Evolutionary conservation across 2,329 filamentous ascomycete species (phyloP), one percentile per base, ranked within the genome.

Genomic region (Penicillium sp.): DNA sequence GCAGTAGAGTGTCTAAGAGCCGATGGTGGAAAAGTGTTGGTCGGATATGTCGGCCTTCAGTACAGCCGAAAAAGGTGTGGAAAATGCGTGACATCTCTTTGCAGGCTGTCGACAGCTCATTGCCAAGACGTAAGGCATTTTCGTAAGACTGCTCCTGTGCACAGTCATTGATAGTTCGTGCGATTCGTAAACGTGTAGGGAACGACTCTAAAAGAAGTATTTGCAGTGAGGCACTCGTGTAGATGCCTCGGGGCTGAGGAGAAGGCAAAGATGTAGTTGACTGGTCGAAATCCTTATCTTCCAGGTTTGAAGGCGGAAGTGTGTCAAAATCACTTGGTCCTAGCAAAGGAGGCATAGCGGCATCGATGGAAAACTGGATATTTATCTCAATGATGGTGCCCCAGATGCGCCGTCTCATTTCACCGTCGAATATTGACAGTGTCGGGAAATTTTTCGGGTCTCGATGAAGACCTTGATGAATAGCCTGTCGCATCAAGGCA

Each of bases 401-500:
- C 68, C 68, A 71, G 1, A 64, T 50, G 7, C 68, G 60, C 2
- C 62, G 55, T 26, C 66, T 56, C 39, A 70, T 49, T 39, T 71
- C 67, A 9, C 60, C 55, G 48, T 68, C 53, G 18, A 62, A 66
- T 0, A 55, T 26, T 0, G 58, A 61, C 2, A 55, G 24, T 2
- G 34, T 23, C 7, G 58, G 50, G 20, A 60, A 60, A 27, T 62
- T 54, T 2, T 46, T 47, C 0, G 69, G 68, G 37, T 72, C 67
- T 8, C 64, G 60, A 56, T 72, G 66, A 6, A 73, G 52, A 3
- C 69, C 71, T 30, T 70, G 65, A 21, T 58, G 52, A 46, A 72
- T 66, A 8, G 69, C 69, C 36, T 43, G 56, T 10, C 62, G 57
- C 3, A 70, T 21, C 12, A 73, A 50, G 1, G 63, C 59, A 1